A percentile compares a stretch with the other conserved stretches of the same genome.
Conservation (phyloP, 345 rosid genomes). For the Aquilaria sinensis region DNA sequence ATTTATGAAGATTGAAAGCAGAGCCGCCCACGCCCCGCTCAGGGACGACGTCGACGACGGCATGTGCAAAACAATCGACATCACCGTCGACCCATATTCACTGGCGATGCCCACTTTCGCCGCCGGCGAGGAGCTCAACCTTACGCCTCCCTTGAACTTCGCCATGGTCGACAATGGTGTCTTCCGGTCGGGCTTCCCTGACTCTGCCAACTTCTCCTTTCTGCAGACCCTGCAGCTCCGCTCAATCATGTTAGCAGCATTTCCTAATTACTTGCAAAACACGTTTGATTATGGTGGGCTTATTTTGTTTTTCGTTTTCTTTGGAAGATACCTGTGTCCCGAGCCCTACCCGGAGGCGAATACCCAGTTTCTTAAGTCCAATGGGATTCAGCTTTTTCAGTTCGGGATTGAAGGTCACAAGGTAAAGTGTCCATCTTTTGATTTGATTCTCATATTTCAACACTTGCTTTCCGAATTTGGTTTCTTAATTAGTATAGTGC, state of each 20-base stretch:
- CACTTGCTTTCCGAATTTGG: no score
- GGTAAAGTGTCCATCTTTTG: conserved; percentile 17
- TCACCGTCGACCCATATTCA: no score
- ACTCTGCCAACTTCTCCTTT: conserved; percentile 45
- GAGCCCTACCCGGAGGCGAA: conserved; percentile 47
- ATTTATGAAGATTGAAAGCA: no score
- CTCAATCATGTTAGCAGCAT: conserved; percentile 36
- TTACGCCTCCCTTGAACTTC: conserved; percentile 49
- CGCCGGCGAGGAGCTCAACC: conserved; percentile 23
- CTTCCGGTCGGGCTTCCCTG: conserved; percentile 58
- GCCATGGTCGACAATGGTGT: conserved; percentile 48
- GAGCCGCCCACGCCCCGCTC: no score
- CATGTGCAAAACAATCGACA: no score
- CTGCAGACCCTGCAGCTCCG: conserved; percentile 42
- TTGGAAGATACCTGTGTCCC: conserved; percentile 40
- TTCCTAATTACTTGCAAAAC: no score
- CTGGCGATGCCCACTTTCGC: background rate
- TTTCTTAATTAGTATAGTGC: no score
- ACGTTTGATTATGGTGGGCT: no score
- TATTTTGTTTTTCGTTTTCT: background rate
- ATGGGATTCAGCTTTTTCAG: conserved; percentile 46
- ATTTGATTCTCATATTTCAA: no score
- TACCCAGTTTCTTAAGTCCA: conserved; percentile 29
- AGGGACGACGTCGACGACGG: no score
- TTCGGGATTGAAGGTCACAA: conserved; percentile 53